These are phyloP conservation scores for Botryosphaeria agaves DNA, from an alignment of 2,329 filamentous ascomycete genomes.

Conservation along the genomic window DNA sequence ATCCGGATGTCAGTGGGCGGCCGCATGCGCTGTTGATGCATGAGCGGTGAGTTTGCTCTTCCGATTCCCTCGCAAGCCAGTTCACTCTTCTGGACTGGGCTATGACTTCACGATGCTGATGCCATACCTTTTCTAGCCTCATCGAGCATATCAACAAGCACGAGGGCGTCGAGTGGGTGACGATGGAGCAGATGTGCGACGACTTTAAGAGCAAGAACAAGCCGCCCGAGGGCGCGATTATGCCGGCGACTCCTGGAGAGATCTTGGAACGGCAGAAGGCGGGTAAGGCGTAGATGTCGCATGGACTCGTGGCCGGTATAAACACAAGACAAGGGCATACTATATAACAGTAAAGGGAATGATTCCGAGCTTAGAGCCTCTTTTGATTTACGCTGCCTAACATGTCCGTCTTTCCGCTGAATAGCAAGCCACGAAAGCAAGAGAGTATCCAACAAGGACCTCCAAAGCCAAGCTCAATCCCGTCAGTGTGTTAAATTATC, in stretches of 20 bases:
- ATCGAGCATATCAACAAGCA: slow-evolving; percentile 53
- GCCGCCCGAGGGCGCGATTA: slow-evolving; percentile 38
- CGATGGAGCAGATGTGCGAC: slow-evolving; percentile 54
- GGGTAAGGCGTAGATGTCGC: not conserved
- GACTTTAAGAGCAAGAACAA: slow-evolving; percentile 52
- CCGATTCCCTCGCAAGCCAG: not conserved
- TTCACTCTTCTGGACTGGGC: too few relatives aligned
- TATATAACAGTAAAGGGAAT: too few relatives aligned
- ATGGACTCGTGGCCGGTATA: too few relatives aligned
- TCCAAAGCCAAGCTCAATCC: too few relatives aligned
- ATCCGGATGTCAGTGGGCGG: slow-evolving; percentile 43
- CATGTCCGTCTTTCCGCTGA: too few relatives aligned
- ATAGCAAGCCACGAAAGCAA: too few relatives aligned
- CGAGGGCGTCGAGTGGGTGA: slow-evolving; percentile 48
- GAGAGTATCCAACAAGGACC: too few relatives aligned
- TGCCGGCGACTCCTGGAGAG: slow-evolving; percentile 38
- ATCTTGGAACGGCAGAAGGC: slow-evolving; percentile 31
- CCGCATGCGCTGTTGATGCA: slow-evolving; percentile 61
- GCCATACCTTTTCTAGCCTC: slow-evolving; percentile 20
- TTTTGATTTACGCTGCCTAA: too few relatives aligned
- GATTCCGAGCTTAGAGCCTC: too few relatives aligned
- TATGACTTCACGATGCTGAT: slow-evolving; percentile 5
- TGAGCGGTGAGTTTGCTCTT: slow-evolving; percentile 32
- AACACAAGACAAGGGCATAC: too few relatives aligned
- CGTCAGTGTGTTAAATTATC: too few relatives aligned